Conservation (phyloP, 1,284 basidiomycete species). For the Stygiomarasmius scandens region DNA sequence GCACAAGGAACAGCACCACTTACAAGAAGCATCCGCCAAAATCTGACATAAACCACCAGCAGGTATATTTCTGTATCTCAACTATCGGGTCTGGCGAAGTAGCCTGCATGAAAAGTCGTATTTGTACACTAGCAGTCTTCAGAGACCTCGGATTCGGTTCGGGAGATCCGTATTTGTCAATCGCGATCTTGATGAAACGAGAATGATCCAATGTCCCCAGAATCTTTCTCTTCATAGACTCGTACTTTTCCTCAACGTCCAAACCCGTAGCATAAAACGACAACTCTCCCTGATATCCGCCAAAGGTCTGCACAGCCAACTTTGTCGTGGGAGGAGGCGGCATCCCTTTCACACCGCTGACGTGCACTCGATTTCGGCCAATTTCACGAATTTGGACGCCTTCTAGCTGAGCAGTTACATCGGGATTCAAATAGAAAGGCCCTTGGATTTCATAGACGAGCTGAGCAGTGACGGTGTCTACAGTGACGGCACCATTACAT, state of each 20-base stretch:
- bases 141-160: not conserved
- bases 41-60: conserved; percentile 6
- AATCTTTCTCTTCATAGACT: conserved; percentile 16
- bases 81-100: conserved; percentile 6
- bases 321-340: conserved; percentile 26
- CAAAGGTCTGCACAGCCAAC: conserved; percentile 21
- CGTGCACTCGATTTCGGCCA: conserved; percentile 19
- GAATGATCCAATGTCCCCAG: conserved; percentile 16
- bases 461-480: conserved; percentile 24
- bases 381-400: conserved; percentile 15
- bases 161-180: conserved; percentile 15
- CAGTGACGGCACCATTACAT: conserved; percentile 21
- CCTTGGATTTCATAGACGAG: conserved; percentile 28
- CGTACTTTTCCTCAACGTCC: conserved; percentile 22
- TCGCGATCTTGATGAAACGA: conserved; percentile 12
- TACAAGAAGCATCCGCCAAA: conserved; percentile 10
- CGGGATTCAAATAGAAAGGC: conserved; percentile 25
- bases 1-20: not conserved
- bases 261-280: conserved; percentile 22
- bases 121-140: conserved; percentile 12
- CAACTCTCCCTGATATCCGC: conserved; percentile 24
- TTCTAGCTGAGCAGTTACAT: conserved; percentile 17
- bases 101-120: conserved; percentile 16
- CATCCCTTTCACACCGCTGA: conserved; percentile 17
- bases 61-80: conserved; percentile 2